Base-by-base conservation (phyloP, 495 filamentous ascomycete species). In the Xylaria cubensis region DNA sequence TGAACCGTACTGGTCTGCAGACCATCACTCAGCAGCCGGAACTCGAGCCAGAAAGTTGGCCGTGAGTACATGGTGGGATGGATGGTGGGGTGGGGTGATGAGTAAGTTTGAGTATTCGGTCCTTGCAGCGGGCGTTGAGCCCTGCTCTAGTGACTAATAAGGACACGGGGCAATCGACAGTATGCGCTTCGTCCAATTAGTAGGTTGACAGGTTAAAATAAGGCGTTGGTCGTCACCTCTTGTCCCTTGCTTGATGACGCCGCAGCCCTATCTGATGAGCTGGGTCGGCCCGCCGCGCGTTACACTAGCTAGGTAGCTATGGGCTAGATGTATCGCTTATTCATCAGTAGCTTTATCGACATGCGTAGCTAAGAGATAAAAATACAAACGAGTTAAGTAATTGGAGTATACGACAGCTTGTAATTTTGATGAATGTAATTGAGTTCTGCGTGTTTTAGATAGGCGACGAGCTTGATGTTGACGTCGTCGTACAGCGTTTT, bases 1-100 rank as follows among this genome's bases (percentile, higher is more conserved):
- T 74, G 67, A 29, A 75, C 72, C 42, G 26, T 46, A 3, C 53
- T 36, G 6, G 75, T 63, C 24, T 81, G 77, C 12, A 78, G 73
- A 44, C 79, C 81, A 74, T 84, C 81, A 73, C 71, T 77, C 63
- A 80, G 56, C 50, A 82, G 76, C 44, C 77, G 76, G 71, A 84
- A 84, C 46, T 80, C 77, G 17, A 84, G 80, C 75, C 77, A 78
- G 76, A 84, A 81, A 19, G 59, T 15, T 21, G 59, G 69, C 8
- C 36, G 56, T 56, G 59, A 21, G 48, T 34, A 36, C 59, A 71
- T 71, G 46, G 48, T 64, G 2, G 21, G 24, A 46, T 4, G 19
- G 26, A 46, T 5, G n/a, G 26, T 13, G 39, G 9, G 39, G 10
- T 42, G 1, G 8, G 12, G 21, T 36, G 51, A 59, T 58, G 51